Evolutionary conservation across 75 land plant genomes (phyloP), one percentile per base, ranked within the genome.

Genomic region (Cunninghamia lanceolata): DNA sequence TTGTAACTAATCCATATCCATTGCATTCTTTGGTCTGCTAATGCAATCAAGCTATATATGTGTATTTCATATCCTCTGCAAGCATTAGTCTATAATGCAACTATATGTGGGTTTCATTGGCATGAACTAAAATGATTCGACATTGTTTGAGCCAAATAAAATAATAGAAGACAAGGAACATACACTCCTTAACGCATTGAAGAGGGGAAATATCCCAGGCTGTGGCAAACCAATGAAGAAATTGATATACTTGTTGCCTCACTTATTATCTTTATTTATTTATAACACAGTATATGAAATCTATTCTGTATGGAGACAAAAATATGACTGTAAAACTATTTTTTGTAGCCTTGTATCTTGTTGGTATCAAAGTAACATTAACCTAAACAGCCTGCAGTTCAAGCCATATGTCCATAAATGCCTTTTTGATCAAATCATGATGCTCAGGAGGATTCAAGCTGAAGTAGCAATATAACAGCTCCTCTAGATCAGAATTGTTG

Each of bases 391-490:
- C 47, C 82, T 79, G 82, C 32, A 79, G 2, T 84, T 84, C 85
- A 40, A 79, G 46, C 89, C 87, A 88, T 15, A 88, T 83, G 73
- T 88, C 89, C 42, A 47, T 46, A 54, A 88, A 88, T 19, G 54
- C 86, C 25, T 68, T 59, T 54, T 70, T 54, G 15, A 88, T 88
- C 19, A 85, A 40, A 30, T 86, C 88, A 56, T 88, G 88, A 50
- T 39, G 89, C 52, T 88, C 88, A 32, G 87, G 89, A 81, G 89
- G 63, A 63, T 88, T 88, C 39, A 88, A 50, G 39, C 86, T 66
- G 15, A 88, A 63, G 40, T 88, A 88, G 75, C 87, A 88, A 85
- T 77, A 81, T 30, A 88, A 81, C 10, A 88, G 87, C 47, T 79
- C 47, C 47, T 79, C 82, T 10, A 79, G 50, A 79, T 79, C 82